Conservation (phyloP, 129 eudicot genomes). For the Chrysanthemum lavandulifolium region DNA sequence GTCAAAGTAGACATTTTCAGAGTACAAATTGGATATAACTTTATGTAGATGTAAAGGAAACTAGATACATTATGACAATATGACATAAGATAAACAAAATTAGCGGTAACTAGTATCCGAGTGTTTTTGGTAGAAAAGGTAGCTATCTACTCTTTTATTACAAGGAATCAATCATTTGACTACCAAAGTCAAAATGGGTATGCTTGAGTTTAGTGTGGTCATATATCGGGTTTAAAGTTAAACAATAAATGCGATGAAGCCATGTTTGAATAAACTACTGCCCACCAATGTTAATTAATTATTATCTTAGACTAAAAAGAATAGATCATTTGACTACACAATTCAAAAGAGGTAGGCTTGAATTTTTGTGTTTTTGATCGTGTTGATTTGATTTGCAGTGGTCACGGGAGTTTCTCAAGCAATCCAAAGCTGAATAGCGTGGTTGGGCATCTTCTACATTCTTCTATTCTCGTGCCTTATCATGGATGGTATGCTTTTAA, state of each 20-base stretch:
- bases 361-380: constrained; percentile 15
- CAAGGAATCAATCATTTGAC: background rate
- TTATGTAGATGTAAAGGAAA: no score
- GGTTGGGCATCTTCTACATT: constrained; percentile 70
- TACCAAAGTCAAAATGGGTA: background rate
- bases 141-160: no score
- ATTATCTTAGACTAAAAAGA: background rate
- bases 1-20: constrained; percentile 5
- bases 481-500: constrained; percentile 59
- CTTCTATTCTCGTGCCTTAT: constrained; percentile 65
- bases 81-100: no score
- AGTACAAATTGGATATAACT: no score
- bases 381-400: constrained; percentile 34
- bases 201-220: background rate
- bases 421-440: constrained; percentile 56
- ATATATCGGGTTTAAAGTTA: no score
- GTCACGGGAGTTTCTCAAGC: constrained; percentile 64
- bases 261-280: no score
- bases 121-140: no score
- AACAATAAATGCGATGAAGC: no score
- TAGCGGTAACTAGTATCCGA: no score
- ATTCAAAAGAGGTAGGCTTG: constrained; percentile 16
- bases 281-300: no score
- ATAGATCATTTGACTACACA: background rate
- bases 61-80: no score